A percentile compares a stretch with the other conserved stretches of the same genome.
Evolutionary conservation across 208 protist genomes (phyloP).

Genomic region (Tritrichomonas foetus): DNA sequence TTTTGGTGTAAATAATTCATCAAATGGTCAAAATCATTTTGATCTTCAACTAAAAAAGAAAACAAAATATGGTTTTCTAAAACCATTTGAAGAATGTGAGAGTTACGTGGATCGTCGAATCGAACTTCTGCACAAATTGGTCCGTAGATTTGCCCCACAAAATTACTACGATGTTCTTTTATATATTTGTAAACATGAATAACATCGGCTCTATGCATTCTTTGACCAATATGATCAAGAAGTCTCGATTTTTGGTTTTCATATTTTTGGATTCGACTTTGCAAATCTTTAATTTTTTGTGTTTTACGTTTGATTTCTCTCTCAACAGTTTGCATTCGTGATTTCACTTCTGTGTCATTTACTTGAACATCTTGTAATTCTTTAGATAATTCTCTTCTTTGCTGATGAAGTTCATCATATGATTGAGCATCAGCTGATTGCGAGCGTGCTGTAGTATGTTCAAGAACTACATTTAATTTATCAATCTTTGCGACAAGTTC

Average conservation of each 20-base stretch:
- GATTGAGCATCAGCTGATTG: neutral
- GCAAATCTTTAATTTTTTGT: neutral
- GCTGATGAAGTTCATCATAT: neutral
- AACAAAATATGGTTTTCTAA: conserved; percentile 21
- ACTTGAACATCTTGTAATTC: neutral
- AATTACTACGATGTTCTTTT: neutral
- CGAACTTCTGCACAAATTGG: neutral
- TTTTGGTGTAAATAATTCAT: neutral
- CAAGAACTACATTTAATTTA: neutral
- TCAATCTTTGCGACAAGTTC: neutral
- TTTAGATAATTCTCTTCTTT: neutral
- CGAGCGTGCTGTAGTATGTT: neutral
- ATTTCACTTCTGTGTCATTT: neutral
- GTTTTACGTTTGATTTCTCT: neutral
- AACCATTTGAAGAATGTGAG: conserved; percentile 10
- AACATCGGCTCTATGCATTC: neutral
- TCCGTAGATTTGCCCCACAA: neutral
- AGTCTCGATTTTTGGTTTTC: neutral
- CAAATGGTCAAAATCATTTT: neutral
- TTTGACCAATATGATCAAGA: neutral
- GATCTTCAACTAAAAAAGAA: neutral
- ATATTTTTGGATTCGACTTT: neutral
- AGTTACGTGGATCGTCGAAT: neutral
- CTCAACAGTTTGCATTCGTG: neutral
- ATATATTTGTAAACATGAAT: conserved; percentile 5